Evolutionary conservation across 169 alveolate species (phyloP), one percentile per base, ranked within the genome.

Genomic region (Eimeria necatrix): DNA sequence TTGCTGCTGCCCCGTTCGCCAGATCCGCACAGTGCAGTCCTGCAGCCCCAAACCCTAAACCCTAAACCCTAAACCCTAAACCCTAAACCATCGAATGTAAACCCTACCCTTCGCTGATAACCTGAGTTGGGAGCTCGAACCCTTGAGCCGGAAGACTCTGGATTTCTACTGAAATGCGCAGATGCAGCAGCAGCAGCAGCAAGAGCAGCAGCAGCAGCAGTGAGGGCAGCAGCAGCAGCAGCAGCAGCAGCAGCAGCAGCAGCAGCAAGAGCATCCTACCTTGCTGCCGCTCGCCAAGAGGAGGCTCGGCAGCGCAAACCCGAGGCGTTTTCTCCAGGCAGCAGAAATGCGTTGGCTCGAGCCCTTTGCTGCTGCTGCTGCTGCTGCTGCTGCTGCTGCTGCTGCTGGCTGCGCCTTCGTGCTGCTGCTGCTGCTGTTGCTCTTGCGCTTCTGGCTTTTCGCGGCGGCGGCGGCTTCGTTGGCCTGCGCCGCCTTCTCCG

Each of bases 401-500:
- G 18, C 12, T 53, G 61, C 61, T 53, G 41, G 20, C 64, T 56
- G 8, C 14, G 64, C 64, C 64, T 56, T 56, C 20, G 20, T 26
- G 4, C n/a, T 24, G 8, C 49, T n/a, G 12, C 32, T 49, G 4
- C 20, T 4, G 60, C n/a, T 24, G 24, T 46, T 83, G 24, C 49
- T 83, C 18, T 16, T 32, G 49, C 90, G 81, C 80, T 53, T 52
- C 96, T 96, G 10, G 60, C 41, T 8, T 24, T 18, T 41, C 99
- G 99, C 52, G 99, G 98, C 99, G 99, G 98, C 16, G 98, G 94
- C 71, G 98, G 98, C 91, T 98, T 98, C 10, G 99, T 98, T 20
- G 99, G 97, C 83, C 98, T 97, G 90, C 97, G 98, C 1, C 98
- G 96, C 93, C 98, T 99, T 10, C 99, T 98, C 24, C 97, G 94